A percentile compares a stretch with the other conserved stretches of the same genome.
Conservation (phyloP, 225 moss, liverwort and hornwort genomes). For the Takakia lepidozioides region DNA sequence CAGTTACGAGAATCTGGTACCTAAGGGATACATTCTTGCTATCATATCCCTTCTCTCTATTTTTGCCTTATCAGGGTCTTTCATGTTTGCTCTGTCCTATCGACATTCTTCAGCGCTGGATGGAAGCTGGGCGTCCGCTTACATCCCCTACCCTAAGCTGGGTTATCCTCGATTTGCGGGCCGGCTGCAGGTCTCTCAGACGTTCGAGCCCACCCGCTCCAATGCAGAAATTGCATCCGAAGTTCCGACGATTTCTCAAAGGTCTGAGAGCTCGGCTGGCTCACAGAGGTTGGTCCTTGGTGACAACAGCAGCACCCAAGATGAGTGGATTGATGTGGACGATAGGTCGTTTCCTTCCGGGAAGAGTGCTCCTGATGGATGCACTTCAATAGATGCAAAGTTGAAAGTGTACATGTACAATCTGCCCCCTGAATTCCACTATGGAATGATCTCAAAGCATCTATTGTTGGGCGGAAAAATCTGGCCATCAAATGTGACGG, state of each 20-base stretch:
- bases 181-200: background rate
- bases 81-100: slow-evolving; percentile 20
- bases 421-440: slow-evolving; percentile 50
- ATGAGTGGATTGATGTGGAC: background rate
- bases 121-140: slow-evolving; percentile 6
- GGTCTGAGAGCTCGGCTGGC: background rate
- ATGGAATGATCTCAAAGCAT: slow-evolving; percentile 34
- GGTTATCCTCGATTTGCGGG: background rate
- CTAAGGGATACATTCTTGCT: slow-evolving; percentile 17
- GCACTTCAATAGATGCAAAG: slow-evolving; percentile 23
- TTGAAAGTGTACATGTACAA: slow-evolving; percentile 66
- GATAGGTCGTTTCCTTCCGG: background rate
- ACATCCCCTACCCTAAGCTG: background rate
- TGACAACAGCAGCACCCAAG: background rate
- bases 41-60: slow-evolving; percentile 27
- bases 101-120: slow-evolving; percentile 2
- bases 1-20: slow-evolving; percentile 9
- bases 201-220: background rate
- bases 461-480: slow-evolving; percentile 6
- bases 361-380: background rate
- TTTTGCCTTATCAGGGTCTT: slow-evolving; percentile 37
- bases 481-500: slow-evolving; percentile 42
- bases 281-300: background rate
- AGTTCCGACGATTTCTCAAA: no score
- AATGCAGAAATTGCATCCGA: no score